Conservation (phyloP, 169 alveolate genomes). For the Eimeria maxima region DNA sequence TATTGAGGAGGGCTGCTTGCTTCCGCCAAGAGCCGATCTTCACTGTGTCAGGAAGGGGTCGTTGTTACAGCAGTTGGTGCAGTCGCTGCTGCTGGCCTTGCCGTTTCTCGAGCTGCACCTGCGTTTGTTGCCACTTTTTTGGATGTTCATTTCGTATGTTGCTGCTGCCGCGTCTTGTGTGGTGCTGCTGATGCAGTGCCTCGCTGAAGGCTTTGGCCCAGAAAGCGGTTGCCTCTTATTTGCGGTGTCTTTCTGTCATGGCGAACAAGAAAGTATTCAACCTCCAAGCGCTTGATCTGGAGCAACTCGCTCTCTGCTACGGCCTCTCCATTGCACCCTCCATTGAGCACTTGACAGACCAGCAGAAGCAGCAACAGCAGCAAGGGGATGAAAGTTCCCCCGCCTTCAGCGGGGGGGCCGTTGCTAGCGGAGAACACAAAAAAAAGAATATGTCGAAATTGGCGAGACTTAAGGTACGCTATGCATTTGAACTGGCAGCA, state of each 20-base stretch:
- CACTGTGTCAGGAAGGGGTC: neutral
- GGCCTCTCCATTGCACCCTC: constrained; percentile 65
- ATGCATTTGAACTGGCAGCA: neutral
- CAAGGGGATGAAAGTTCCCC: neutral
- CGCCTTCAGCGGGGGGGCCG: constrained; percentile 40
- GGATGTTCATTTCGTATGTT: neutral
- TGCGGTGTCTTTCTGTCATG: constrained; percentile 61
- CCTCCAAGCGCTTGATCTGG: neutral
- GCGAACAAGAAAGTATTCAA: constrained; percentile 62
- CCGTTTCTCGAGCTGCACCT: neutral
- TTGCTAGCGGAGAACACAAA: constrained; percentile 68
- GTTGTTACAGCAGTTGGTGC: neutral
- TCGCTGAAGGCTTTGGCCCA: constrained; percentile 79
- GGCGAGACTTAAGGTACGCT: constrained; percentile 76
- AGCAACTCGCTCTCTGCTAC: constrained; percentile 66
- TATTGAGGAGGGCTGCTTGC: constrained; percentile 12
- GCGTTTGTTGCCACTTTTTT: neutral
- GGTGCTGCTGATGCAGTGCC: constrained; percentile 49
- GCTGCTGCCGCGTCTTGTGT: constrained; percentile 13
- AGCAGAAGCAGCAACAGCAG: constrained; percentile 63
- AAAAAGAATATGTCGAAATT: constrained; percentile 77
- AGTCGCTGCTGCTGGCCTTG: neutral
- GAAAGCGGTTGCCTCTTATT: constrained; percentile 68
- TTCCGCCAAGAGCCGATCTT: neutral
- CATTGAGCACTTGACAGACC: neutral